Conservation (phyloP, 164 flowering plant species). For the Echeveria elegans region DNA sequence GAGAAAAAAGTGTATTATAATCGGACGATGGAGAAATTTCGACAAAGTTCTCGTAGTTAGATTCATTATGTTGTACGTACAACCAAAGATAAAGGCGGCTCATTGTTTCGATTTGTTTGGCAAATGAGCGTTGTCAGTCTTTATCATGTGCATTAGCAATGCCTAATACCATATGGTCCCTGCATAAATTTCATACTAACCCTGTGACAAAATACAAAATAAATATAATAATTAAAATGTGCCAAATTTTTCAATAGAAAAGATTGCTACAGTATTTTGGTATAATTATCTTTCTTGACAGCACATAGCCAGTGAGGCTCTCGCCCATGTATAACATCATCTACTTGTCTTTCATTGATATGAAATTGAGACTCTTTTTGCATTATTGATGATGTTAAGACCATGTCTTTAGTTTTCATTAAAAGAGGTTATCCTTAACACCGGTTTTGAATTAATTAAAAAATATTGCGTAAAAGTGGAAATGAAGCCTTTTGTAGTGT, state of each 20-base stretch:
- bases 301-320: constrained; percentile 1
- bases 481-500: neutral
- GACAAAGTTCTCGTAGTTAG: no score
- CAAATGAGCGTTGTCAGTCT: no score
- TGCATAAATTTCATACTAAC: no score
- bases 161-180: no score
- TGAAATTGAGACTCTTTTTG: neutral
- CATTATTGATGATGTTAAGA: neutral
- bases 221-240: neutral
- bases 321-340: neutral
- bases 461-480: neutral
- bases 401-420: neutral
- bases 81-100: no score
- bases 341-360: neutral
- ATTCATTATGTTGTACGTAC: no score
- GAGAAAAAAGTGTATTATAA: no score
- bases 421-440: neutral
- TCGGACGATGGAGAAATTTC: no score
- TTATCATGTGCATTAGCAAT: no score
- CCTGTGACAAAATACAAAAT: neutral
- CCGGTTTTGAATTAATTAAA: neutral
- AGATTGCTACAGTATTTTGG: constrained; percentile 5
- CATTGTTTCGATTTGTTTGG: no score
- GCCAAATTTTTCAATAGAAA: neutral
- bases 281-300: neutral